Conservation (phyloP, 2,329 filamentous ascomycete genomes). For the Magnaporthales sp. region DNA sequence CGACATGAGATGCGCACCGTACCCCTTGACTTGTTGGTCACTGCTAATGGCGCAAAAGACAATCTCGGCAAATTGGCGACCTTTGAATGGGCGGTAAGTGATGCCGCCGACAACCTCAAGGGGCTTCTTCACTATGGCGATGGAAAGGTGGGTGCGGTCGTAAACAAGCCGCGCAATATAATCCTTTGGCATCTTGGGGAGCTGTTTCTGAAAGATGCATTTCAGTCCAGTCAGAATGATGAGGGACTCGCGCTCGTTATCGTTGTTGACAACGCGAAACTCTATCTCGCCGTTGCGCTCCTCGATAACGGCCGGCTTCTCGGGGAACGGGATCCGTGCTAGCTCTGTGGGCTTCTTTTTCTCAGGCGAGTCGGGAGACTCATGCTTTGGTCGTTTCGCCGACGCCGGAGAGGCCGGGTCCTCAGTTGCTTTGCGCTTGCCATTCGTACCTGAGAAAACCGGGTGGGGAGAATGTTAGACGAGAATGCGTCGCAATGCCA, state of each 20-base stretch:
- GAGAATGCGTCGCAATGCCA: neutral
- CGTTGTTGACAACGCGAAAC: slow-evolving; percentile 70
- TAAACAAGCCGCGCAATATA: slow-evolving; percentile 71
- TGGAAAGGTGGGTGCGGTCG: slow-evolving; percentile 64
- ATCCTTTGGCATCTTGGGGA: slow-evolving; percentile 74
- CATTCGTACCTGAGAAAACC: slow-evolving; percentile 26
- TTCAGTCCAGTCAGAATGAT: slow-evolving; percentile 69
- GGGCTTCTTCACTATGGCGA: slow-evolving; percentile 68
- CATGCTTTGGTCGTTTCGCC: slow-evolving; percentile 56
- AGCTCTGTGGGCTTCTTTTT: slow-evolving; percentile 49
- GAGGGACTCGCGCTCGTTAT: slow-evolving; percentile 56
- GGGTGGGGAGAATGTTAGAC: neutral
- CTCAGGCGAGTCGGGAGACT: slow-evolving; percentile 27
- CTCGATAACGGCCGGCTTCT: slow-evolving; percentile 73
- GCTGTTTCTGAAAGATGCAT: slow-evolving; percentile 71
- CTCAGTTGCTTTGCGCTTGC: slow-evolving; percentile 66
- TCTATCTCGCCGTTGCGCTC: slow-evolving; percentile 66
- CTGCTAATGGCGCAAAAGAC: slow-evolving; percentile 72
- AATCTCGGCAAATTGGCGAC: slow-evolving; percentile 65
- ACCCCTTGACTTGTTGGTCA: slow-evolving; percentile 71
- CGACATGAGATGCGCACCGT: slow-evolving; percentile 69
- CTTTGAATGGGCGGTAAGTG: slow-evolving; percentile 65
- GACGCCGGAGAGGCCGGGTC: slow-evolving; percentile 53
- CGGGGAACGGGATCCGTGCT: slow-evolving; percentile 65
- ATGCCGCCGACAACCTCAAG: slow-evolving; percentile 63